Conservation (phyloP, 768 basidiomycete species). For the Boletus barrowsii region DNA sequence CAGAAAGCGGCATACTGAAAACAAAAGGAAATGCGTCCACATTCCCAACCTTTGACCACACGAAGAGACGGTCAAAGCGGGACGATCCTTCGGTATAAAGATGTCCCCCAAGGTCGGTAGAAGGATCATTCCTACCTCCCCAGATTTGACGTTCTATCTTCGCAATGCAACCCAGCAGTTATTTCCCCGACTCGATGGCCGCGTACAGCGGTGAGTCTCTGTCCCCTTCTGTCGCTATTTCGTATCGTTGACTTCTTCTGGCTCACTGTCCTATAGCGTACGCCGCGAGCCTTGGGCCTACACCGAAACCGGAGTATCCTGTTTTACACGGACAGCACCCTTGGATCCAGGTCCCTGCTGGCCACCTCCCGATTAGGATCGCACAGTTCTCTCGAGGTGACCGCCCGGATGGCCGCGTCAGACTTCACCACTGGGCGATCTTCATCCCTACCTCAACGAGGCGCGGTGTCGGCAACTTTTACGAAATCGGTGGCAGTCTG, state of each 20-base stretch:
- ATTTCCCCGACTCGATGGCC: constrained; percentile 9
- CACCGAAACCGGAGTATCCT: neutral
- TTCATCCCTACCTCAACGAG: constrained; percentile 18
- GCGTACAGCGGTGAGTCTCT: constrained; percentile 1
- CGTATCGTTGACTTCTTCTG: neutral
- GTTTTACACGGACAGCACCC: constrained; percentile 4
- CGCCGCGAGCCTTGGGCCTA: constrained; percentile 3
- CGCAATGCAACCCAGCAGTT: neutral
- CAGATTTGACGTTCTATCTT: neutral
- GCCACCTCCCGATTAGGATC: constrained; percentile 15
- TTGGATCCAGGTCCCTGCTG: constrained; percentile 6
- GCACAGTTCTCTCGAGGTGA: constrained; percentile 13
- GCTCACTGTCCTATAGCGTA: neutral
- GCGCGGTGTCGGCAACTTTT: constrained; percentile 20
- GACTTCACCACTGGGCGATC: constrained; percentile 20
- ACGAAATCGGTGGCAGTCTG: constrained; percentile 13
- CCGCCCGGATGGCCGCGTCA: neutral
- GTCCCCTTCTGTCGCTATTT: too few relatives aligned
- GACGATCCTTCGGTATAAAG: constrained; percentile 8
- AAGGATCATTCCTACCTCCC: neutral
- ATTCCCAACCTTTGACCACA: neutral
- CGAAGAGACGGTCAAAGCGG: neutral
- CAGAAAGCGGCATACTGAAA: too few relatives aligned
- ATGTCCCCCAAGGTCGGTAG: neutral
- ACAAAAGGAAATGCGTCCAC: neutral